Percentiles rank a stretch among this genome's conserved stretches.
Evolutionary conservation across 495 filamentous ascomycete genomes (phyloP).

Genomic region (Bombardia bombarda): DNA sequence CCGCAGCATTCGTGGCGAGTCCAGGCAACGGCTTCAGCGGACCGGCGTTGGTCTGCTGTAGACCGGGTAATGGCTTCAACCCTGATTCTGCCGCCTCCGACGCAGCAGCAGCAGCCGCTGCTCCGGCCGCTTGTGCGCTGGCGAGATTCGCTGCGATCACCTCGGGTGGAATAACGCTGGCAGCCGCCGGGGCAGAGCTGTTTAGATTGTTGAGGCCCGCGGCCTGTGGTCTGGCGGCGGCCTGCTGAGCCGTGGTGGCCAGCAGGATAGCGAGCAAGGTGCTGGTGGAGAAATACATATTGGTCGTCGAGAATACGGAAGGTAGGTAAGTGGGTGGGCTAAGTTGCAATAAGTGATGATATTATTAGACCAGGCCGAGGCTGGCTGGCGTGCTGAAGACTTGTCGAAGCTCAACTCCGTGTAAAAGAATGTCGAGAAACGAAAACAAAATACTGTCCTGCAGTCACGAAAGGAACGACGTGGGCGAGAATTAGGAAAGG

Average conservation of each 20-base stretch:
- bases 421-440: slow-evolving; percentile 12
- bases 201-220: too few relatives aligned
- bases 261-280: slow-evolving; percentile 17
- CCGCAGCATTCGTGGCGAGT: slow-evolving; percentile 4
- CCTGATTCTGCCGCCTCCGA: slow-evolving; percentile 6
- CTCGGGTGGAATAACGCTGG: too few relatives aligned
- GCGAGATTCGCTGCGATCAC: too few relatives aligned
- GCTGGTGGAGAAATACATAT: slow-evolving; percentile 18
- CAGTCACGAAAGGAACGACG: slow-evolving; percentile 23
- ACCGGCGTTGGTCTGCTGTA: slow-evolving; percentile 9
- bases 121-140: too few relatives aligned
- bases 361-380: slow-evolving; percentile 8
- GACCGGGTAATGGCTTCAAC: slow-evolving; percentile 14
- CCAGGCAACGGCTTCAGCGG: slow-evolving; percentile 14
- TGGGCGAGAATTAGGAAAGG: slow-evolving; percentile 3
- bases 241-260: slow-evolving; percentile 16
- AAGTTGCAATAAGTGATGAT: neutral
- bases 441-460: slow-evolving; percentile 21
- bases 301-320: slow-evolving; percentile 7
- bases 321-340: neutral
- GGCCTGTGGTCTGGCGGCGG: slow-evolving; percentile 7
- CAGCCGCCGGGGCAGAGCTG: too few relatives aligned
- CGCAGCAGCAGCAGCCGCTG: neutral
- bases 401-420: slow-evolving; percentile 5
- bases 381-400: slow-evolving; percentile 10